These are phyloP conservation scores for Phialophora verrucosa DNA, from an alignment of 2,329 filamentous ascomycete genomes.

Conservation along the genomic window DNA sequence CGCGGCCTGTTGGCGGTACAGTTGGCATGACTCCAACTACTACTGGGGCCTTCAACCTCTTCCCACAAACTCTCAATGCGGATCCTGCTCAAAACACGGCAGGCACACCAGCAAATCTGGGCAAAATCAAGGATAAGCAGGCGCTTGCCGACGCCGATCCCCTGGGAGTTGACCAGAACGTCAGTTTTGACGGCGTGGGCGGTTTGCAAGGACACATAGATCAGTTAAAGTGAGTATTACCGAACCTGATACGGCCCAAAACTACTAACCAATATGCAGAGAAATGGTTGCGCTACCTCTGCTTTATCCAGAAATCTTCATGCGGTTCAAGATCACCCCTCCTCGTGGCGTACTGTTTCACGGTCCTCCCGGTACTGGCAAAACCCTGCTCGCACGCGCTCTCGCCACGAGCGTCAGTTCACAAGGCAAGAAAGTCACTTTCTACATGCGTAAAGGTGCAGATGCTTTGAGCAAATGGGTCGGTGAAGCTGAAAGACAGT, in stretches of 20 bases:
- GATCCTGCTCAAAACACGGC: constrained; percentile 62
- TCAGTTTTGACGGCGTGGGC: constrained; percentile 93
- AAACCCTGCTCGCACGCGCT: constrained; percentile 92
- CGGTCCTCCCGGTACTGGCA: constrained; percentile 95
- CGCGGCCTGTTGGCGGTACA: constrained; percentile 61
- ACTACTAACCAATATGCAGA: neutral
- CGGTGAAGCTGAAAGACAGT: constrained; percentile 93
- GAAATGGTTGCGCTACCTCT: constrained; percentile 97
- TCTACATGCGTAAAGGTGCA: constrained; percentile 99
- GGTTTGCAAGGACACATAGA: constrained; percentile 93
- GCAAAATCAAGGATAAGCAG: constrained; percentile 92
- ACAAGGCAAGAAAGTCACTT: constrained; percentile 92
- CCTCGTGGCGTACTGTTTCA: constrained; percentile 96
- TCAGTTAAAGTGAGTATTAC: constrained; percentile 70
- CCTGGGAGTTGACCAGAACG: constrained; percentile 86
- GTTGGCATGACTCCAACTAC: constrained; percentile 68
- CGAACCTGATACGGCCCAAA: neutral
- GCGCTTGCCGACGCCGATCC: constrained; percentile 92
- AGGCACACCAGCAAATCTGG: constrained; percentile 78
- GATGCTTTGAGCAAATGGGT: constrained; percentile 99
- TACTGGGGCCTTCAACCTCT: constrained; percentile 58
- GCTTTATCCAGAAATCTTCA: constrained; percentile 92
- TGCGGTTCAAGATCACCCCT: constrained; percentile 88
- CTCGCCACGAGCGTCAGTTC: constrained; percentile 88
- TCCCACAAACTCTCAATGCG: constrained; percentile 62